Base-by-base conservation (phyloP, 73 alveolate genomes). In the Stentor coeruleus region DNA sequence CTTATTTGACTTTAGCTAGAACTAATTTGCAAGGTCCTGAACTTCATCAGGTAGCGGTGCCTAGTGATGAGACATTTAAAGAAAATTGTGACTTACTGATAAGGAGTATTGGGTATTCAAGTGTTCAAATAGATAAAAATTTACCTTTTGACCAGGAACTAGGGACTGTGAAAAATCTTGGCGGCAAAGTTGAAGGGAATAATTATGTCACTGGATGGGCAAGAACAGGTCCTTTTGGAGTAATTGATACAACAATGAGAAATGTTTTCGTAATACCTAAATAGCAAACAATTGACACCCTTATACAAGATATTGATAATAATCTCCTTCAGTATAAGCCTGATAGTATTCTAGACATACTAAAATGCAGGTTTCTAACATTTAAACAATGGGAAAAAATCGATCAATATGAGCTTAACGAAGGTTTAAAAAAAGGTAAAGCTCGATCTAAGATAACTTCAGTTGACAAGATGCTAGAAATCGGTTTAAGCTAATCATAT, bases 141-240 rank as follows among this genome's bases (percentile, higher is more conserved):
- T 2, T 84, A 6, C 88, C 89, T 3, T 84, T 83, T 84, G 86
- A 87, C 38, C 0, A 37, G 39, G 40, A 76, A 77, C 38, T 39
- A 57, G 93, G 90, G 26, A 83, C 83, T 75, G 35, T 87, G 2
- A 42, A 39, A 33, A 39, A 87, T n/a, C 55, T 57, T 57, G 55
- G 59, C 73, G 85, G 77, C 2, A 76, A 85, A 37, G 58, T 87
- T 38, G 35, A 85, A 60, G 84, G 57, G 30, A 96, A 96, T 30
- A 77, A 66, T 3, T 93, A 91, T 81, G 93, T 90, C 30, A 82
- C 94, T n/a, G 98, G 98, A 40, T 93, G 98, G 98, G 89, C 87
- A 11, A 93, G 91, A 72, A 84, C 97, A 26, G 98, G 98, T 3
- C 98, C 98, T 0, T 38, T 58, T 31, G 98, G 98, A 39, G 93